Conservation (phyloP, 305 asterid genomes). For the Fraxinus ornus region DNA sequence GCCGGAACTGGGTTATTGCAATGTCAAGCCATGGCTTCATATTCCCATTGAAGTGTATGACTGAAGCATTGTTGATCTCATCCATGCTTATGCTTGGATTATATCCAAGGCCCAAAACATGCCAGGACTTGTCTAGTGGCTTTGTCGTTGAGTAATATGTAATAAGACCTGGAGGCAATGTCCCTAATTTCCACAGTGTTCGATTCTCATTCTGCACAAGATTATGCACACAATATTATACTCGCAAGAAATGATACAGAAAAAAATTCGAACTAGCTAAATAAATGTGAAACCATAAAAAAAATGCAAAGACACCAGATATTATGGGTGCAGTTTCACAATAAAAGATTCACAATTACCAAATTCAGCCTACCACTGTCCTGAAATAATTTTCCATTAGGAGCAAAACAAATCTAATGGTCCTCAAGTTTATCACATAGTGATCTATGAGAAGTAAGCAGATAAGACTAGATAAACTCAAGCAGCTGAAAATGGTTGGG, state of each 20-base stretch:
- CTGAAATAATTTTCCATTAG: not conserved
- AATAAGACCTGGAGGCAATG: conserved; percentile 50
- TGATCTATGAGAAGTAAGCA: not conserved
- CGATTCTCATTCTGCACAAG: conserved; percentile 41
- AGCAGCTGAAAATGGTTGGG: not conserved
- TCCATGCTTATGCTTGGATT: conserved; percentile 47
- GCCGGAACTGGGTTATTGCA: conserved; percentile 43
- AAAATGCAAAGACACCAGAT: not conserved
- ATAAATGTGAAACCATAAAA: not conserved
- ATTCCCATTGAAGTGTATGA: conserved; percentile 51
- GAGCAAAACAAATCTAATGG: not conserved
- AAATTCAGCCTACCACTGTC: not conserved
- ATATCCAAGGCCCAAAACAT: conserved; percentile 53
- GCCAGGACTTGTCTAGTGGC: conserved; percentile 52
- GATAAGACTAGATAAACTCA: not conserved
- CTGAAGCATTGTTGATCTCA: conserved; percentile 49
- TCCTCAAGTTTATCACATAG: not conserved
- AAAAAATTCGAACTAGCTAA: not conserved
- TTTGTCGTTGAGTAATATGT: conserved; percentile 50
- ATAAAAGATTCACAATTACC: not conserved
- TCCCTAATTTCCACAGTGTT: conserved; percentile 50
- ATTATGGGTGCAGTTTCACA: not conserved
- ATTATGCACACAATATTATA: not conserved
- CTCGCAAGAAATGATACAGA: not conserved
- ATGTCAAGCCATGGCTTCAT: conserved; percentile 55